Evolutionary conservation across 2,329 filamentous ascomycete genomes (phyloP), one percentile per base, ranked within the genome.

Genomic region (Fusarium sororula): DNA sequence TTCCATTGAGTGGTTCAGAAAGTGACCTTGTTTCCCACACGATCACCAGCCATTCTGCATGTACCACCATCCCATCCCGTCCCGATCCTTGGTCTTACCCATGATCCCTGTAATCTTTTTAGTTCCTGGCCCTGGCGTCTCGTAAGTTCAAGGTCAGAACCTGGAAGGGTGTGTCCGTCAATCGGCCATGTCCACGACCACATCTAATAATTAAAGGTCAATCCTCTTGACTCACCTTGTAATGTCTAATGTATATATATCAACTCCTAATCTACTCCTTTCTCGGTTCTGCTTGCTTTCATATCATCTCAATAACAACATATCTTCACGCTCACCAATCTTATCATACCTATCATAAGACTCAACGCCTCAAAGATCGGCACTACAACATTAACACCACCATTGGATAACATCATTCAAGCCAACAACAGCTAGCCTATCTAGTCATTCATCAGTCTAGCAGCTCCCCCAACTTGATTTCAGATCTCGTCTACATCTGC

Each of bases 31-130:
- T 24, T 28, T 48, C 22, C 44, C 28, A 42, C 48, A 28, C 45
- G 18, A 66, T 51, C 59, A 65, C 65, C 55, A 37, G 35, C 35
- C 35, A 20, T 50, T 45, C 51, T 68, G 56, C 45, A 67, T 64
- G 48, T 76, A 63, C 74, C 71, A 35, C 14, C 14, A 68, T 74
- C 62, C 66, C 67, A 70, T 76, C 62, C 72, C 70, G 58, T 75
- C 70, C 72, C 73, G 65, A 74, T 75, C 68, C 70, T 63, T 59
- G 69, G 48, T 41, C 65, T 72, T 35, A 30, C 62, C 44, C 47
- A 63, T 60, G 37, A 58, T 57, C 70, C 70, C 59, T 72, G 69
- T n/a, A 41, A 26, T 24, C 38, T 28, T 47, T 35, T 38, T 59
- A 68, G 55, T 50, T 50, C 30, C 55, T 50, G 55, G 55, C 30